These are phyloP conservation scores for Epichloe amarillans DNA, from an alignment of 2,329 filamentous ascomycete genomes.

Conservation along the genomic window DNA sequence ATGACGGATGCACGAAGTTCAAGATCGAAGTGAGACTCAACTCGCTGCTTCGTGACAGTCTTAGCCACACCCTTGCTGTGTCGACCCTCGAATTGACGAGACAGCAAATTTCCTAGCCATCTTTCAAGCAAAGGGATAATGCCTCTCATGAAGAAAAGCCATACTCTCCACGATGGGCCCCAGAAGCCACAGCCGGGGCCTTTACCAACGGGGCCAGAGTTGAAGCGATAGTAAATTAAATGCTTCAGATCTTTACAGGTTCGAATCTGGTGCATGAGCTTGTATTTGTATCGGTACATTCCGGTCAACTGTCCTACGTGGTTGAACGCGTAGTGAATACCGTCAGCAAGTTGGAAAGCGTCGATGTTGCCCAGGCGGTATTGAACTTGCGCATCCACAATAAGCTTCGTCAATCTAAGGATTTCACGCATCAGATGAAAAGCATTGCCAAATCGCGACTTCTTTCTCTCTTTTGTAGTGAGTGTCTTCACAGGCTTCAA, in stretches of 20 bases:
- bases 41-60: conserved; percentile 97
- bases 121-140: conserved; percentile 93
- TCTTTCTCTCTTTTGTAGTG: conserved; percentile 97
- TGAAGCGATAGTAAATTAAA: conserved; percentile 97
- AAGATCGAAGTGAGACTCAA: conserved; percentile 95
- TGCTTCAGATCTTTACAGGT: conserved; percentile 99
- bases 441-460: conserved; percentile 96
- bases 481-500: conserved; percentile 97
- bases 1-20: conserved; percentile 96
- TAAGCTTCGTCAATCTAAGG: conserved; percentile 85
- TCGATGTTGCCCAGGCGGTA: conserved; percentile 97
- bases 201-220: conserved; percentile 91
- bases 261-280: conserved; percentile 98
- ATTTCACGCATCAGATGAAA: conserved; percentile 99
- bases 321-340: conserved; percentile 98
- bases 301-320: conserved; percentile 95
- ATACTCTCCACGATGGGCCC: conserved; percentile 96
- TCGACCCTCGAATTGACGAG: conserved; percentile 93
- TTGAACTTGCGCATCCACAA: conserved; percentile 96
- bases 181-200: conserved; percentile 97
- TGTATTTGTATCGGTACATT: conserved; percentile 99
- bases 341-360: conserved; percentile 94
- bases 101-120: conserved; percentile 94
- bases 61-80: conserved; percentile 99
- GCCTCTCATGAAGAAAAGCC: conserved; percentile 98